Evolutionary conservation across 176 grass and related monocot species (phyloP).

Genomic region (Aegilops sharonensis): DNA sequence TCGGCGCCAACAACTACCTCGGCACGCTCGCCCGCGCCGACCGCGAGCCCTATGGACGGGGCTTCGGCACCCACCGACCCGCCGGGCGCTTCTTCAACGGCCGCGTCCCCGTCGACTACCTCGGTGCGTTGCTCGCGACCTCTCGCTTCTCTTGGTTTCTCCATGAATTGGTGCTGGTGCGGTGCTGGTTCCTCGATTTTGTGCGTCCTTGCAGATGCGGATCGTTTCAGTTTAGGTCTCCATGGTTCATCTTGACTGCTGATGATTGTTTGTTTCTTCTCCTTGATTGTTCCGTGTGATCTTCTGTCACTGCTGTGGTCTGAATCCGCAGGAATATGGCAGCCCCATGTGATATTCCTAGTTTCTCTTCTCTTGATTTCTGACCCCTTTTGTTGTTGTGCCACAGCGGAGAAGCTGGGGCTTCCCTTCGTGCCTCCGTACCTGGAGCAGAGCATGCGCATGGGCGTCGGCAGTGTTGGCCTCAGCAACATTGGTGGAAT

Average conservation of each 20-base stretch:
- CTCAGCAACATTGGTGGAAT: constrained; percentile 33
- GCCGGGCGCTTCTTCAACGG: constrained; percentile 85
- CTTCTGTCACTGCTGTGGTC: neutral
- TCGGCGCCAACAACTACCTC: constrained; percentile 85
- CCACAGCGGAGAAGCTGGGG: constrained; percentile 57
- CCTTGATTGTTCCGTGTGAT: neutral
- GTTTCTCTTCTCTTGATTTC: neutral
- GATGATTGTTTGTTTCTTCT: neutral
- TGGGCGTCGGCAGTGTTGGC: neutral
- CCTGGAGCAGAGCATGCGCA: constrained; percentile 54
- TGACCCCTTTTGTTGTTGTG: neutral
- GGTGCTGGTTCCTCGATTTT: neutral
- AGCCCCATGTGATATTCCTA: neutral
- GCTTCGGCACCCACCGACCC: constrained; percentile 66
- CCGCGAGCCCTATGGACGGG: constrained; percentile 55
- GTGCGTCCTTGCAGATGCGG: neutral
- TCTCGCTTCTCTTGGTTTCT: too few species aligned
- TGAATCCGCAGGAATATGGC: neutral
- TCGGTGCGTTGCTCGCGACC: constrained; percentile 27
- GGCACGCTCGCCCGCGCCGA: constrained; percentile 66
- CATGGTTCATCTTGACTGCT: neutral
- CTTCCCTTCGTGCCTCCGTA: constrained; percentile 70
- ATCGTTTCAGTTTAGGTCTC: neutral
- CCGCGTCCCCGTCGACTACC: constrained; percentile 74
- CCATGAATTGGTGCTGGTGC: neutral